Base-by-base conservation (phyloP, 2,329 filamentous ascomycete species). In the Didymosphaeria variabile region DNA sequence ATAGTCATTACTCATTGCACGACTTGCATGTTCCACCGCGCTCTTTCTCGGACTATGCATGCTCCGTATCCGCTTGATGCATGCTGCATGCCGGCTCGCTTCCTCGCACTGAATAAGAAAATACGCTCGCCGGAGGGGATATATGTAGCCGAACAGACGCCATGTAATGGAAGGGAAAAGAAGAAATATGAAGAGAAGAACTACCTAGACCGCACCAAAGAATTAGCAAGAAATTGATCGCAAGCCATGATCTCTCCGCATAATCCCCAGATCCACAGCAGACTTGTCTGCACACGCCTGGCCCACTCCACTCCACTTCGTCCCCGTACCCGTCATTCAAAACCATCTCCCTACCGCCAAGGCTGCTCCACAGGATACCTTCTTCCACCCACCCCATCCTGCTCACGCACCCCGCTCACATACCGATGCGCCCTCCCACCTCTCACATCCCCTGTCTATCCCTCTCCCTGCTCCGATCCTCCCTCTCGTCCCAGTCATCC, bases 311-410 rank as follows among this genome's bases (percentile, higher is more conserved):
- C 44, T 17, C 26, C 23, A 19, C 19, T 32, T 5, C n/a, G 19
- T n/a, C 17, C 36, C 36, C 36, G 13, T 29, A 36, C 13, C 53
- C 2, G 19, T 15, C 54, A 32, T 40, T 29, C 52, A 45, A 31
- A 17, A 9, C 7, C 44, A 46, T n/a, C 12, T 19, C 31, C 21
- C 57, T 60, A 65, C 19, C 60, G 52, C 62, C 62, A 61, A 12
- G 58, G 12, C 58, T 58, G 53, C 55, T 66, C 65, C 52, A 74
- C 69, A 45, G 75, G 72, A 67, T 76, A 76, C 60, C 70, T 66
- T 23, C 74, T 54, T 45, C 76, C 75, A 46, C 71, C 67, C 23
- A 75, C 74, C n/a, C 75, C 75, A 54, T 76, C 72, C 61, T 75
- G 69, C 26, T 29, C 26, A 29, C 26, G 26, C 55, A 76, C 72